Base-by-base conservation (phyloP, 176 grass and related monocot species). In the Ampelocalamus luodianensis region DNA sequence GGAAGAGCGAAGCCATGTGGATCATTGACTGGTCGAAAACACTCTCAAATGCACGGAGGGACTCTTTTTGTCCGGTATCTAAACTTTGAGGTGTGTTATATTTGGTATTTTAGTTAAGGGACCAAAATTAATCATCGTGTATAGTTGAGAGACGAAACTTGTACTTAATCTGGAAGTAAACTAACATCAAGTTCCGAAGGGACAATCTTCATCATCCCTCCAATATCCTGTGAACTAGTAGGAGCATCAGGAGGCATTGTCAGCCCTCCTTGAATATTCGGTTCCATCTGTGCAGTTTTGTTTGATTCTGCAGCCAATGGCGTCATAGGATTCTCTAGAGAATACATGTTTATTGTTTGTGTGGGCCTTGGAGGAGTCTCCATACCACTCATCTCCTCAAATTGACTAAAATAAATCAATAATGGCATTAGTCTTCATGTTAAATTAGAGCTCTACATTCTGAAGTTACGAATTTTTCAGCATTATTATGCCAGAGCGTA, bases 131-230 rank as follows among this genome's bases (percentile, higher is more conserved):
- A n/a, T n/a, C n/a, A n/a, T n/a, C n/a, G n/a, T n/a, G n/a, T n/a
- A n/a, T n/a, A n/a, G n/a, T n/a, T n/a, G n/a, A n/a, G n/a, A n/a
- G n/a, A n/a, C n/a, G n/a, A n/a, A n/a, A n/a, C n/a, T n/a, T n/a
- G n/a, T n/a, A n/a, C n/a, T n/a, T n/a, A n/a, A n/a, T n/a, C n/a
- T 20, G 22, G 22, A 72, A 78, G 54, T 51, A 20, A 79, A 86
- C 90, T 90, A 90, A 95, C 93, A 86, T 95, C 93, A 75, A 90
- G 82, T 36, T 95, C 93, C 16, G 88, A 95, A 81, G 93, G 93
- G 34, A 92, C 88, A 68, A 95, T 92, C 88, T 90, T 95, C 88
- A 88, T 95, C 88, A 95, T 95, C 61, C 93, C 90, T 74, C 90
- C 90, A 61, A 79, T 71, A 83, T 95, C 93, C 7, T 95, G 90